Evolutionary conservation across 2,329 filamentous ascomycete species (phyloP).

Genomic region (Paradendryphiella salina): DNA sequence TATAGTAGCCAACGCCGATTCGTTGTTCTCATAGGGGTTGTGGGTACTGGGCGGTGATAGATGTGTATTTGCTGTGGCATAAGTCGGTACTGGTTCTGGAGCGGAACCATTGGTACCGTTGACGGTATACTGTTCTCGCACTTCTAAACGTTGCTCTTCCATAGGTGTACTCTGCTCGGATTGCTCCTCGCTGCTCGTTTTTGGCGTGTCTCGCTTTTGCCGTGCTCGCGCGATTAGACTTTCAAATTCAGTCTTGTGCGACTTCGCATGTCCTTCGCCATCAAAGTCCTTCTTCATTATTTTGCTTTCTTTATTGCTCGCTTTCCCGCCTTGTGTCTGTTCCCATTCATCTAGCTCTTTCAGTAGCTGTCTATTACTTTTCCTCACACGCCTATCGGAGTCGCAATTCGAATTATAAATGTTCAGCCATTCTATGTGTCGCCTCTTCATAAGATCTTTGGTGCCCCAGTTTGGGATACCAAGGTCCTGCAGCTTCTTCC

Average conservation of each 20-base stretch:
- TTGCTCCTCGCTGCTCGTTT: slow-evolving; percentile 23
- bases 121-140: background rate
- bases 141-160: slow-evolving; percentile 1
- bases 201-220: slow-evolving; percentile 53
- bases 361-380: slow-evolving; percentile 70
- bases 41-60: slow-evolving; percentile 3
- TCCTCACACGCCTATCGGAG: slow-evolving; percentile 64
- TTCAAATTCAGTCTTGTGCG: slow-evolving; percentile 75
- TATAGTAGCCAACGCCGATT: slow-evolving; percentile 27
- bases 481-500: slow-evolving; percentile 79
- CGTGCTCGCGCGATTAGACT: slow-evolving; percentile 77
- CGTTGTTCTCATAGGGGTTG: slow-evolving; percentile 30
- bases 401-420: slow-evolving; percentile 98
- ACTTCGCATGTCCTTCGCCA: slow-evolving; percentile 71
- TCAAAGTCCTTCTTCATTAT: slow-evolving; percentile 91
- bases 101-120: slow-evolving; percentile 5
- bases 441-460: slow-evolving; percentile 70
- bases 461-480: slow-evolving; percentile 73
- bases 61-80: slow-evolving; percentile 2
- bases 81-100: background rate
- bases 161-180: slow-evolving; percentile 14
- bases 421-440: slow-evolving; percentile 92
- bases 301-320: slow-evolving; percentile 45
- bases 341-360: slow-evolving; percentile 87
- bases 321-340: slow-evolving; percentile 69